phyloP scores from a whole-genome alignment of 768 basidiomycete genomes.

The Tremella mesenterica region DNA sequence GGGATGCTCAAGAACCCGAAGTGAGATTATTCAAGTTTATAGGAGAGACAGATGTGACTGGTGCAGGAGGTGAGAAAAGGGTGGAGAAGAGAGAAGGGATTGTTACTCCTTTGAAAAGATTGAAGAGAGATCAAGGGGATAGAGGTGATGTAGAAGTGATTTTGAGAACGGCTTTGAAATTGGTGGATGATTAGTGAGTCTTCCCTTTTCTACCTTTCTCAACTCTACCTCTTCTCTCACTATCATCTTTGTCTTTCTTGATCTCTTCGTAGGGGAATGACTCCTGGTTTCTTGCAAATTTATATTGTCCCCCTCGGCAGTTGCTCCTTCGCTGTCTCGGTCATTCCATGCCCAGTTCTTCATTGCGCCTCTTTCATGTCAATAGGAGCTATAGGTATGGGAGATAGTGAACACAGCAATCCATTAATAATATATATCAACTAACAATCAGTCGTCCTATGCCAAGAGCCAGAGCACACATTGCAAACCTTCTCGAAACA shows the following conservation, averaged over 20 bases:
- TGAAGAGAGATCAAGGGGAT: slow-evolving; percentile 1
- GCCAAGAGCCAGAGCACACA: slow-evolving; percentile 41
- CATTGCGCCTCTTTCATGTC: too few relatives aligned
- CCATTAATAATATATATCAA: background rate
- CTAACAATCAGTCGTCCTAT: slow-evolving; percentile 30
- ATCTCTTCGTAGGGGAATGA: too few relatives aligned
- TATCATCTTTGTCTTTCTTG: too few relatives aligned
- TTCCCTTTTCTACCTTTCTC: background rate
- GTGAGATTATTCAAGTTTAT: slow-evolving; percentile 37
- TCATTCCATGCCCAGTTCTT: too few relatives aligned
- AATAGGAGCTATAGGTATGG: too few relatives aligned
- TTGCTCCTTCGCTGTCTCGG: too few relatives aligned
- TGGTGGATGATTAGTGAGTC: slow-evolving; percentile 44
- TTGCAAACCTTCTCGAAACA: slow-evolving; percentile 28
- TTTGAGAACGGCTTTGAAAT: slow-evolving; percentile 32
- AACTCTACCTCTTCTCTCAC: too few relatives aligned
- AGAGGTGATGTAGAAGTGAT: slow-evolving; percentile 24
- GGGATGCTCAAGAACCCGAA: slow-evolving; percentile 38
- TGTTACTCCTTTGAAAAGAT: slow-evolving; percentile 31
- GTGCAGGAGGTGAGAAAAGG: slow-evolving; percentile 23
- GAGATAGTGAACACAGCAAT: background rate
- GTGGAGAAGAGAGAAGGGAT: slow-evolving; percentile 39
- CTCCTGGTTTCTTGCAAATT: too few relatives aligned
- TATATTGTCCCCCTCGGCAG: too few relatives aligned
- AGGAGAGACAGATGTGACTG: slow-evolving; percentile 22